Percentiles rank a stretch among this genome's conserved stretches.
Evolutionary conservation across 2,329 filamentous ascomycete genomes (phyloP).

Genomic region (Aspergillus japonicus): DNA sequence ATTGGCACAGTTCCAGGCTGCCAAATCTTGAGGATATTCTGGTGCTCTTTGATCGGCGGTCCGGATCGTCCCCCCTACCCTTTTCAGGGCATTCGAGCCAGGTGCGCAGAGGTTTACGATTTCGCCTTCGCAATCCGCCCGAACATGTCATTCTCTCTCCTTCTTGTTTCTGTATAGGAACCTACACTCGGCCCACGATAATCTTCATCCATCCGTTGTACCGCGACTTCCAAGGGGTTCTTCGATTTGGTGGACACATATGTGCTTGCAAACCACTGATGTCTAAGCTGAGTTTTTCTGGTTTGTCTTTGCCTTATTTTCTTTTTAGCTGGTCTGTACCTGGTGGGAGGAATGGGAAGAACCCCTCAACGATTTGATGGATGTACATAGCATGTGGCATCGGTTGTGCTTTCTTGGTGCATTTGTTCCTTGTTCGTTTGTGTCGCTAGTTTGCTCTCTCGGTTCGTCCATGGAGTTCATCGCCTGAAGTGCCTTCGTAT

Average conservation of each 20-base stretch:
- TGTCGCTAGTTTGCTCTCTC: slow-evolving; percentile 21
- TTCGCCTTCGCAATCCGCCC: slow-evolving; percentile 12
- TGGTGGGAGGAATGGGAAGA: slow-evolving; percentile 4
- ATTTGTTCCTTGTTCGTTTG: slow-evolving; percentile 20
- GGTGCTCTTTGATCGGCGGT: neutral
- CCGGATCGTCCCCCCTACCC: neutral
- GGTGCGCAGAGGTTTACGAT: slow-evolving; percentile 12
- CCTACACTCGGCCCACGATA: neutral
- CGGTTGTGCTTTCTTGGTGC: slow-evolving; percentile 24
- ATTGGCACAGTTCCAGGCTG: slow-evolving; percentile 66
- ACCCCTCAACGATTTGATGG: slow-evolving; percentile 35
- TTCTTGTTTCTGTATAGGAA: slow-evolving; percentile 17
- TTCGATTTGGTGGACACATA: neutral
- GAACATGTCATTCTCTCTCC: slow-evolving; percentile 7
- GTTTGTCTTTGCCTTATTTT: slow-evolving; percentile 5
- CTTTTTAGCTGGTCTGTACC: slow-evolving; percentile 5
- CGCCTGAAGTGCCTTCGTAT: slow-evolving; percentile 20
- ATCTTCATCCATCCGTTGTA: neutral
- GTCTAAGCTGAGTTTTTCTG: slow-evolving; percentile 1
- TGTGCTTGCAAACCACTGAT: neutral
- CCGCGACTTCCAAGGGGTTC: neutral
- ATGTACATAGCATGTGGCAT: slow-evolving; percentile 38
- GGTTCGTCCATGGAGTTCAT: slow-evolving; percentile 25
- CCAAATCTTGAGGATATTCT: slow-evolving; percentile 27
- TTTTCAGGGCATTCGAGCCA: slow-evolving; percentile 11